Percentiles rank a stretch among this genome's conserved stretches.
Conservation (phyloP, 805 yeast genomes). For the Nakazawaea pomicola region DNA sequence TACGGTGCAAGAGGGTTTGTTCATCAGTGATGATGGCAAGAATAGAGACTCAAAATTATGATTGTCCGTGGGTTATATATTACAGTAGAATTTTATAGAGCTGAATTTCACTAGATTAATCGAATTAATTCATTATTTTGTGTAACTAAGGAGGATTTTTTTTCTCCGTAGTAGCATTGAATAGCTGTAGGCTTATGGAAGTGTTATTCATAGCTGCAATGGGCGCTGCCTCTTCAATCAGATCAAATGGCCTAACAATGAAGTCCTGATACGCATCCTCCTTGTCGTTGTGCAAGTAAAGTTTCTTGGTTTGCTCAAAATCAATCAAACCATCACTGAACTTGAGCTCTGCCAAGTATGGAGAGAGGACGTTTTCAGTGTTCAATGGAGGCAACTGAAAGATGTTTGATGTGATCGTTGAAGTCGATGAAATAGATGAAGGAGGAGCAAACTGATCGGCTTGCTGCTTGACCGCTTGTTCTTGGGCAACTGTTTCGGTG, state of each 20-base stretch:
- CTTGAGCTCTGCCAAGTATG: slow-evolving; percentile 4
- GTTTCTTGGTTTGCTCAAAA: background rate
- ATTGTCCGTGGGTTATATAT: background rate
- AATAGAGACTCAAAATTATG: background rate
- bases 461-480: slow-evolving; percentile 21
- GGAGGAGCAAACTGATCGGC: too few relatives aligned
- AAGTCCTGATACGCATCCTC: slow-evolving; percentile 29
- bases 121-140: too few relatives aligned
- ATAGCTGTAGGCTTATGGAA: slow-evolving; percentile 46
- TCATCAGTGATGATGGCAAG: slow-evolving; percentile 5
- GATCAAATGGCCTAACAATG: slow-evolving; percentile 45
- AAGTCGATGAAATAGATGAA: slow-evolving; percentile 6
- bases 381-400: slow-evolving; percentile 9
- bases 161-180: slow-evolving; percentile 45
- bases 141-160: slow-evolving; percentile 32
- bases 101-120: too few relatives aligned
- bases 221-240: slow-evolving; percentile 54
- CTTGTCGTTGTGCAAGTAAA: slow-evolving; percentile 21
- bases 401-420: slow-evolving; percentile 4
- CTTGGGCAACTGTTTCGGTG: slow-evolving; percentile 22
- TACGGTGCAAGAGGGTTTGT: slow-evolving; percentile 61
- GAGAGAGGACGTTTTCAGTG: slow-evolving; percentile 6
- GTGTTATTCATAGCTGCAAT: slow-evolving; percentile 44
- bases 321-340: slow-evolving; percentile 15
- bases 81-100: background rate